Conservation (phyloP, 2,329 filamentous ascomycete genomes). For the Penicillium verrucosum region DNA sequence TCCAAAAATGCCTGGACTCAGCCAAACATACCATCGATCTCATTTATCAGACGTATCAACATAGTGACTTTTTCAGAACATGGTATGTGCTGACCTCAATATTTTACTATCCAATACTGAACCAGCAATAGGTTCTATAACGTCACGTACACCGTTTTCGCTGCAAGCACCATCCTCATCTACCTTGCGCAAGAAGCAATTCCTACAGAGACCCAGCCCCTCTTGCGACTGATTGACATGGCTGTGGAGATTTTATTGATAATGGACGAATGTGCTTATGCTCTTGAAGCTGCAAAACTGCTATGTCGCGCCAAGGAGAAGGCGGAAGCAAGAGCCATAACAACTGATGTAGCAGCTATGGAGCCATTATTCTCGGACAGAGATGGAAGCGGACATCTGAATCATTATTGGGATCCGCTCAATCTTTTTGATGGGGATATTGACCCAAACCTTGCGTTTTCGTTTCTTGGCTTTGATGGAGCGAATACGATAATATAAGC, state of each 20-base stretch:
- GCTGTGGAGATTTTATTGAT: neutral
- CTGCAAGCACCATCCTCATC: neutral
- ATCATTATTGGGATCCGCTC: neutral
- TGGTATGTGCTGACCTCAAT: neutral
- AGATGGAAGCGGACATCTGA: neutral
- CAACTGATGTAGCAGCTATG: neutral
- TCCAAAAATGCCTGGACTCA: neutral
- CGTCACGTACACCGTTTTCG: neutral
- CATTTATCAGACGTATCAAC: neutral
- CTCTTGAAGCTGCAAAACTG: neutral
- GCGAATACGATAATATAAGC: neutral
- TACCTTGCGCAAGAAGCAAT: neutral
- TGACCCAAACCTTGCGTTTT: neutral
- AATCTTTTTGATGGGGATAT: neutral
- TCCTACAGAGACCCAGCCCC: neutral
- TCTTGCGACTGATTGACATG: neutral
- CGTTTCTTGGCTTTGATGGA: neutral
- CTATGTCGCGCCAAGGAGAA: neutral
- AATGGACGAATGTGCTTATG: neutral
- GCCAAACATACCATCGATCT: neutral
- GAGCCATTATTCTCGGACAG: neutral
- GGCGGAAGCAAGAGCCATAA: neutral
- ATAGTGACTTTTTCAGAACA: neutral
- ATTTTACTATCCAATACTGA: neutral
- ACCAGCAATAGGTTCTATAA: neutral